phyloP scores from a whole-genome alignment of 768 basidiomycete genomes.

The Boletellus sp. region DNA sequence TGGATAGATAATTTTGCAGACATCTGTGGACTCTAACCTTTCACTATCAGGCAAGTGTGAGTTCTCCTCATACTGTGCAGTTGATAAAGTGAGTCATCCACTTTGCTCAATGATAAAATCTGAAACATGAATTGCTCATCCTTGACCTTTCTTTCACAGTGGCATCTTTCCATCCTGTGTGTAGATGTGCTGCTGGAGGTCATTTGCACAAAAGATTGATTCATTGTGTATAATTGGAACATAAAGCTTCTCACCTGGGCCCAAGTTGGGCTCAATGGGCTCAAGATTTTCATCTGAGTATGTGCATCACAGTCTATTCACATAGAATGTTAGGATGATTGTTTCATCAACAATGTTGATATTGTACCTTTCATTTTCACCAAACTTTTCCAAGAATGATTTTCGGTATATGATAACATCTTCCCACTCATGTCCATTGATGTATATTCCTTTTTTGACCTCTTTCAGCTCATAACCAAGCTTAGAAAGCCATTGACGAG shows the following conservation, averaged over 20 bases:
- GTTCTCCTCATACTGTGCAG: too few relatives aligned
- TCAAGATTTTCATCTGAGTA: not conserved
- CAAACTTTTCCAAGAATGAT: not conserved
- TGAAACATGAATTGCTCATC: not conserved
- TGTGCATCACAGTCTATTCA: too few relatives aligned
- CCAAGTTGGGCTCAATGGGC: not conserved
- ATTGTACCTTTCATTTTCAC: too few relatives aligned
- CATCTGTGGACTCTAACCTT: too few relatives aligned
- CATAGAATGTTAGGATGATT: too few relatives aligned
- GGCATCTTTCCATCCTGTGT: not conserved
- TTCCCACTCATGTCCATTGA: not conserved
- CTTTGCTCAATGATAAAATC: not conserved
- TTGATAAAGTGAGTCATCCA: not conserved
- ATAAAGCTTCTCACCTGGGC: not conserved
- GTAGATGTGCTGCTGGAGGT: not conserved
- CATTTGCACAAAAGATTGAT: not conserved
- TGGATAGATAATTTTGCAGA: constrained; percentile 22
- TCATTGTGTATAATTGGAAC: not conserved
- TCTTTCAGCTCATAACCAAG: not conserved
- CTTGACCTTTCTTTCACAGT: not conserved
- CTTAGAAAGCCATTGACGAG: not conserved
- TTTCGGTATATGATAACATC: not conserved
- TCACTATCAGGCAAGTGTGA: too few relatives aligned
- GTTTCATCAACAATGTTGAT: too few relatives aligned
- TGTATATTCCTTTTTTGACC: not conserved